Base-by-base conservation (phyloP, 2,329 filamentous ascomycete genomes). In the Botryotinia convoluta region DNA sequence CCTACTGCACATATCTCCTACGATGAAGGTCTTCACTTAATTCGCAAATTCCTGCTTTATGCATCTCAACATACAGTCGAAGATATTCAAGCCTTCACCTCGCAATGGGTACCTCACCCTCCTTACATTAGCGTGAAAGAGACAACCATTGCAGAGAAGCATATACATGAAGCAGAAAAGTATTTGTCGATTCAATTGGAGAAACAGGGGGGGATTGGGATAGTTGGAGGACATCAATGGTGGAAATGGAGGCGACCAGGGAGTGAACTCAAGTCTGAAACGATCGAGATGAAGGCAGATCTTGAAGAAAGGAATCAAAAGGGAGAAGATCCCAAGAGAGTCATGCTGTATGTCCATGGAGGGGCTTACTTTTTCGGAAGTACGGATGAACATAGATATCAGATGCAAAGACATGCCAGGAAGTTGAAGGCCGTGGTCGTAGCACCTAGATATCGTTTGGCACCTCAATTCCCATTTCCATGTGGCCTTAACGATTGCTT, bases 301-400 rank as follows among this genome's bases (percentile, higher is more conserved):
- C 91, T 93, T 79, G 86, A 91, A 74, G 90, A 92, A 80, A 89
- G 93, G 73, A 91, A 90, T 81, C 88, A 88, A 79, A 83, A 84
- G 0, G 84, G 84, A 26, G 88, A 89, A 67, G 86, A 87, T 35
- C 88, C 88, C 29, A 90, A 90, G 77, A 90, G 94, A 70, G 90
- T 97, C 73, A 97, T 98, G 89, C 85, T 99, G 37, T 98, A 98
- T 82, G 86, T 98, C 35, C 96, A 98, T 80, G 96, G 96, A 22
- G 95, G 95, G 10, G 95, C 93, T 32, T 98, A 97, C 83, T 99
- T 91, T 83, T 98, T 99, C 81, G 95, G 96, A 22, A 97, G 94
- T 78, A 91, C 98, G 54, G 95, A 98, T 80, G 95, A 97, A 82
- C 96, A 98, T 84, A 91, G 96, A n/a, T 98, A 98, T 83, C 95